Conservation (phyloP, 805 yeast species). For the Yamadazyma philogaea region DNA sequence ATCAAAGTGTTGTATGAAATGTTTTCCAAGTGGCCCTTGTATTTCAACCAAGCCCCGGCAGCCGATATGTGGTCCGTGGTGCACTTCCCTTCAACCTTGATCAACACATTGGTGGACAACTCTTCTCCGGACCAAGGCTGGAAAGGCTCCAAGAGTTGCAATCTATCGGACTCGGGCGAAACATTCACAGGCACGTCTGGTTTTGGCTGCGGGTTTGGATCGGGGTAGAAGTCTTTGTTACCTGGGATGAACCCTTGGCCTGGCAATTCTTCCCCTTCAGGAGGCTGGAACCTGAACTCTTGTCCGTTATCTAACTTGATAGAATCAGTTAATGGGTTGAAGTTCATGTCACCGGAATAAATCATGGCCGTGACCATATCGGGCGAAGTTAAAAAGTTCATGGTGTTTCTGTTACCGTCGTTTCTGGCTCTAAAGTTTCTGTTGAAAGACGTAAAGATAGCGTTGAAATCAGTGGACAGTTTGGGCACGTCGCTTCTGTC, state of each 20-base stretch:
- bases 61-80: constrained; percentile 98
- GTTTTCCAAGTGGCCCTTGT: constrained; percentile 96
- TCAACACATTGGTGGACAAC: constrained; percentile 65
- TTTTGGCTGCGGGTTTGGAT: constrained; percentile 60
- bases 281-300: constrained; percentile 74
- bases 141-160: constrained; percentile 89
- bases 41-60: constrained; percentile 98
- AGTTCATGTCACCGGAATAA: constrained; percentile 87
- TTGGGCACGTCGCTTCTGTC: constrained; percentile 80
- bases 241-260: constrained; percentile 72
- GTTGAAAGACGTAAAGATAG: constrained; percentile 95
- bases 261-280: constrained; percentile 84
- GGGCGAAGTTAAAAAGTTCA: constrained; percentile 98
- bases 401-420: constrained; percentile 96
- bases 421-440: constrained; percentile 97
- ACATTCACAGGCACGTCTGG: constrained; percentile 61
- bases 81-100: constrained; percentile 97
- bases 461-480: constrained; percentile 65
- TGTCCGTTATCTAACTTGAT: constrained; percentile 68
- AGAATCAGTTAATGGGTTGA: constrained; percentile 88
- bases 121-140: constrained; percentile 84
- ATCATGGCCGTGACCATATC: constrained; percentile 97
- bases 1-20: constrained; percentile 92
- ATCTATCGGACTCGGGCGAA: constrained; percentile 87
- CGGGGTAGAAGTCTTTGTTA: constrained; percentile 73